Evolutionary conservation across 2,329 filamentous ascomycete species (phyloP).

Genomic region (Delphinella strobiligena): DNA sequence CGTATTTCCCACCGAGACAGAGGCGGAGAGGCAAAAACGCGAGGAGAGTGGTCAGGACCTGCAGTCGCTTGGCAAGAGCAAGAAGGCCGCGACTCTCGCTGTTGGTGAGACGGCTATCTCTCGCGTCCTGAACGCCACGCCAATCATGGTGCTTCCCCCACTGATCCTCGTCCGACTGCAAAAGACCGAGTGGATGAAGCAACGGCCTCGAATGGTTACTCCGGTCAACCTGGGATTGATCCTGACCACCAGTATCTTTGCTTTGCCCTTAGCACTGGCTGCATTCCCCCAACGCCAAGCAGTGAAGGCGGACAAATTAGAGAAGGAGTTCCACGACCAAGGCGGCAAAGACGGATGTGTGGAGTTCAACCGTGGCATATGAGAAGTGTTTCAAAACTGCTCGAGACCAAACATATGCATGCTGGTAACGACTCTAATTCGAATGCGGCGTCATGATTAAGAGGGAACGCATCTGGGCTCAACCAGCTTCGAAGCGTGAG

Average conservation of each 20-base stretch:
- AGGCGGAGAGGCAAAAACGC: slow-evolving; percentile 50
- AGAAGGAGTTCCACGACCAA: slow-evolving; percentile 73
- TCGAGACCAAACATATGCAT: too few relatives aligned
- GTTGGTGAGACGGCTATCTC: slow-evolving; percentile 88
- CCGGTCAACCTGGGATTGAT: slow-evolving; percentile 84
- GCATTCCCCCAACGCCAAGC: slow-evolving; percentile 87
- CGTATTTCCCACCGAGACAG: slow-evolving; percentile 70
- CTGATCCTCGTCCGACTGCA: slow-evolving; percentile 76
- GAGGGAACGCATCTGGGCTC: too few relatives aligned
- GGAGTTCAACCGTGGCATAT: slow-evolving; percentile 96
- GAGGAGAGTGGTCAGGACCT: slow-evolving; percentile 16
- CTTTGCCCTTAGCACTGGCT: slow-evolving; percentile 76
- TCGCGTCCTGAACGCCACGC: slow-evolving; percentile 83
- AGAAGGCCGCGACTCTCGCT: slow-evolving; percentile 75
- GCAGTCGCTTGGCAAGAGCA: slow-evolving; percentile 66
- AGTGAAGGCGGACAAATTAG: slow-evolving; percentile 62
- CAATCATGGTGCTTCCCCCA: slow-evolving; percentile 93
- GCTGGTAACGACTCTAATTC: too few relatives aligned
- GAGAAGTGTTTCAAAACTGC: too few relatives aligned
- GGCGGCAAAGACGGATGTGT: slow-evolving; percentile 73
- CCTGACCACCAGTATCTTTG: slow-evolving; percentile 73
- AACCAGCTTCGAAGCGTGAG: too few relatives aligned
- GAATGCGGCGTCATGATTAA: too few relatives aligned
- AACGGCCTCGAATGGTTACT: slow-evolving; percentile 61
- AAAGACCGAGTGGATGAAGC: slow-evolving; percentile 68